These are phyloP conservation scores for Flaveria bidentis DNA, from an alignment of 129 eudicot genomes.

Conservation along the genomic window DNA sequence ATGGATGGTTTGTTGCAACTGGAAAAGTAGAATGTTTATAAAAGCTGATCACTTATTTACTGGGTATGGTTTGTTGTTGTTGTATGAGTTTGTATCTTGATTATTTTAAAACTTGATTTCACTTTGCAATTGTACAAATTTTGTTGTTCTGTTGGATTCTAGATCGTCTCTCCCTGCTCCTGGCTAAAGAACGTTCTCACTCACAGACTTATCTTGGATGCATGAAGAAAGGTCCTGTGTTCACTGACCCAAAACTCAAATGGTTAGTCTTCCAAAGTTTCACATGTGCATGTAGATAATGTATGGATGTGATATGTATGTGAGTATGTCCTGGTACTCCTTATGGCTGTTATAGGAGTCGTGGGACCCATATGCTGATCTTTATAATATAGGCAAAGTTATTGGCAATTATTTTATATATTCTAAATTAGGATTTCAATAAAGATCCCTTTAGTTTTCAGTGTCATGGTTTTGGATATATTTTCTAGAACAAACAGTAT, in stretches of 20 bases:
- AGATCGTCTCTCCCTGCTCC: conserved; percentile 67
- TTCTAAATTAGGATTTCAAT: background rate
- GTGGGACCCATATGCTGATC: background rate
- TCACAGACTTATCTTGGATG: conserved; percentile 68
- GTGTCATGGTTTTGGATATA: background rate
- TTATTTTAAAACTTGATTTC: background rate
- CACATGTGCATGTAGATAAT: background rate
- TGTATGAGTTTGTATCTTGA: conserved; percentile 10
- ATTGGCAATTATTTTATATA: background rate
- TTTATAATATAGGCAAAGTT: background rate
- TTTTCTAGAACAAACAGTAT: background rate
- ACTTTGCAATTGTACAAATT: background rate
- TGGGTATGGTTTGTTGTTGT: background rate
- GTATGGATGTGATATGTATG: conserved; percentile 5
- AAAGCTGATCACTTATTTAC: background rate
- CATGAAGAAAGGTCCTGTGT: conserved; percentile 79
- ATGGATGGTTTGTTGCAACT: conserved; percentile 15
- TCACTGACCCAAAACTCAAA: conserved; percentile 65
- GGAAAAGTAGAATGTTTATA: conserved; percentile 9
- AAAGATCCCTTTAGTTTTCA: background rate
- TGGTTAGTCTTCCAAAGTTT: conserved; percentile 43
- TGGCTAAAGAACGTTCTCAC: conserved; percentile 68
- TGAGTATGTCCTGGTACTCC: background rate
- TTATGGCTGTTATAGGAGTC: conserved; percentile 2
- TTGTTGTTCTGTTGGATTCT: conserved; percentile 13